phyloP scores from a whole-genome alignment of 108 stramenopile genomes.

The Conticribra guillardii region DNA sequence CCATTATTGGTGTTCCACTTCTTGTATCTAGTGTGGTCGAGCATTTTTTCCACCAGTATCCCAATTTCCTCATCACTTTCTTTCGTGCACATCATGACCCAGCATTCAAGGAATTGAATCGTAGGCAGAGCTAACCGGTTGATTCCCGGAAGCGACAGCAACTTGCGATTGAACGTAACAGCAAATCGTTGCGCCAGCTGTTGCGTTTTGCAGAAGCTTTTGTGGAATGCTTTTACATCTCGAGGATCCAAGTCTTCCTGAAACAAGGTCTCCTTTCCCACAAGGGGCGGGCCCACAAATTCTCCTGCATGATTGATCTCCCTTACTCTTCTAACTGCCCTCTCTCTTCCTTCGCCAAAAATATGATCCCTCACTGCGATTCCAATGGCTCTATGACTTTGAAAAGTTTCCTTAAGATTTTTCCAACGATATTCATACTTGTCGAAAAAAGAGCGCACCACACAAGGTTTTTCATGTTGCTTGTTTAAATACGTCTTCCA shows the following conservation, averaged over 20 bases:
- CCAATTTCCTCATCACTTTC: constrained; percentile 1
- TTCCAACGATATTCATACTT: constrained; percentile 5
- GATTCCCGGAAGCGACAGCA: constrained; percentile 29
- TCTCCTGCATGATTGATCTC: constrained; percentile 33
- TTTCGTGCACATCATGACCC: constrained; percentile 37
- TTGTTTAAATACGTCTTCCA: constrained; percentile 14
- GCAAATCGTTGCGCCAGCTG: constrained; percentile 27
- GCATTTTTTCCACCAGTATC: constrained; percentile 51
- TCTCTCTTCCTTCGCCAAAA: constrained; percentile 58
- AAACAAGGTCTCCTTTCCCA: constrained; percentile 60
- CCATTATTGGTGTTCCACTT: constrained; percentile 56
- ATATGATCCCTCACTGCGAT: constrained; percentile 33
- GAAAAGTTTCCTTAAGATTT: constrained; percentile 3
- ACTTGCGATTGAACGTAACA: constrained; percentile 13
- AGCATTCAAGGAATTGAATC: constrained; percentile 52
- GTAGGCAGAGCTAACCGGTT: constrained; percentile 11
- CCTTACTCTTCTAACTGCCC: constrained; percentile 51
- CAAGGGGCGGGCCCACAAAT: constrained; percentile 45
- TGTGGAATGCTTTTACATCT: constrained; percentile 32
- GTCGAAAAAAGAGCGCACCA: constrained; percentile 15
- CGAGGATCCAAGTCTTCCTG: constrained; percentile 20
- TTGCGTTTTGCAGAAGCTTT: constrained; percentile 38
- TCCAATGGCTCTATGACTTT: constrained; percentile 2
- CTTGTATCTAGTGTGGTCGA: constrained; percentile 40
- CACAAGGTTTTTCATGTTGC: not conserved